phyloP scores from a whole-genome alignment of 176 grass and related monocot genomes.

The Poa pratensis region DNA sequence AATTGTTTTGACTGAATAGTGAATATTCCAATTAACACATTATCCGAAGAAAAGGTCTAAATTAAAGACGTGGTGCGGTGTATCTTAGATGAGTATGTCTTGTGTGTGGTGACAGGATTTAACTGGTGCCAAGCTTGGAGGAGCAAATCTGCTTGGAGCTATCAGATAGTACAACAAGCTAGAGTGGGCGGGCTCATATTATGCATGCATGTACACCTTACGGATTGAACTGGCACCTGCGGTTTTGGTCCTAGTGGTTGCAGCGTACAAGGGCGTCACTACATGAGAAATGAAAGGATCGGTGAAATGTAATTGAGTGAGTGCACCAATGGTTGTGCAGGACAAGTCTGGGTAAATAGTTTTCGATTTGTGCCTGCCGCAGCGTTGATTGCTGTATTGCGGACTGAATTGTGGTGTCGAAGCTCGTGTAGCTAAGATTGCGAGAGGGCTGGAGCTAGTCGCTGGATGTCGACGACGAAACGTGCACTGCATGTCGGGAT shows the following conservation, averaged over 20 bases:
- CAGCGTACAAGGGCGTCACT: not conserved
- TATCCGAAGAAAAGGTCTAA: not conserved
- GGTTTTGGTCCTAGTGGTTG: not conserved
- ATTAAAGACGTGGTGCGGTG: not conserved
- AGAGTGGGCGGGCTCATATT: not conserved
- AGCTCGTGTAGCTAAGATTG: constrained; percentile 1
- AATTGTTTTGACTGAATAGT: not conserved
- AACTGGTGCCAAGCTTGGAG: constrained; percentile 84
- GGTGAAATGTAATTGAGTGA: not conserved
- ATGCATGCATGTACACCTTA: constrained; percentile 11
- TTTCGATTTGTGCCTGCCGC: not conserved
- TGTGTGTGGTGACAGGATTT: constrained; percentile 64
- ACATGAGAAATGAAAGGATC: not conserved
- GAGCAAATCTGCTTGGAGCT: constrained; percentile 89
- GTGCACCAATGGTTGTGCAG: not conserved
- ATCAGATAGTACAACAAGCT: constrained; percentile 54
- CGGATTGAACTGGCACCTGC: constrained; percentile 16
- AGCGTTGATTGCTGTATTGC: constrained; percentile 15
- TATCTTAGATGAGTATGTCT: constrained; percentile 13
- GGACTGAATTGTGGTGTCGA: not conserved
- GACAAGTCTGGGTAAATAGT: not conserved
- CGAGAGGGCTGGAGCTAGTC: not conserved
- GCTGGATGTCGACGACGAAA: not conserved
- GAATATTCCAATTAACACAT: constrained; percentile 4
- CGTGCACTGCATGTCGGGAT: not conserved